Base-by-base conservation (phyloP, 192 early-diverging fungal genomes). In the Chytriomyces sp. region DNA sequence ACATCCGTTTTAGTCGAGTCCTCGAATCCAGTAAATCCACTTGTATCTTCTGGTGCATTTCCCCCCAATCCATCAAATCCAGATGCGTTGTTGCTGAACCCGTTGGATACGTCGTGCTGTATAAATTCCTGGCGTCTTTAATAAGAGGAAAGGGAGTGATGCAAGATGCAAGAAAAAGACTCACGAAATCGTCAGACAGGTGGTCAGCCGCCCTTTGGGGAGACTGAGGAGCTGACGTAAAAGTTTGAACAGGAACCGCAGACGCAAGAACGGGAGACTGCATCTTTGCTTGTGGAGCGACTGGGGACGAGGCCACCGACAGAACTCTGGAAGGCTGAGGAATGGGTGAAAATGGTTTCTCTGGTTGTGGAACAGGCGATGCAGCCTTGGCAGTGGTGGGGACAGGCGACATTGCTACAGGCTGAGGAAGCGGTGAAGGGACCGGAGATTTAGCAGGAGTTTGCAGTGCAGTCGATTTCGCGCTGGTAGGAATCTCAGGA, bases 41-140 rank as follows among this genome's bases (percentile, higher is more conserved):
- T 22, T n/a, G 44, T 49, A 22, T 14, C 44, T 22, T 14, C 2
- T 49, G 44, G n/a, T n/a, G n/a, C n/a, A n/a, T n/a, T n/a, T n/a
- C n/a, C n/a, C n/a, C n/a, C n/a, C n/a, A n/a, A 49, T 14, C 22
- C 44, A n/a, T 49, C 44, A 49, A 49, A 49, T 22, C 44, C 44
- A 49, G 17, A 14, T n/a, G n/a, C n/a, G n/a, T n/a, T n/a, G 44
- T n/a, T n/a, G 44, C 39, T 39, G 39, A 22, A 7, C 14, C 3
- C 62, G n/a, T 44, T n/a, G 3, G 12, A n/a, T 44, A 6, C 37
- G n/a, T 22, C 37, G 40, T 44, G 10, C 62, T 64, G 62, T 64
- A 64, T 64, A 44, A 64, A 25, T 64, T 64, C 62, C 62, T 64
- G 40, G 39, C 39, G n/a, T 28, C 5, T 64, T 61, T 61, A 61